phyloP scores from a whole-genome alignment of 1,284 basidiomycete species.

The Boletus semigastroideus region DNA sequence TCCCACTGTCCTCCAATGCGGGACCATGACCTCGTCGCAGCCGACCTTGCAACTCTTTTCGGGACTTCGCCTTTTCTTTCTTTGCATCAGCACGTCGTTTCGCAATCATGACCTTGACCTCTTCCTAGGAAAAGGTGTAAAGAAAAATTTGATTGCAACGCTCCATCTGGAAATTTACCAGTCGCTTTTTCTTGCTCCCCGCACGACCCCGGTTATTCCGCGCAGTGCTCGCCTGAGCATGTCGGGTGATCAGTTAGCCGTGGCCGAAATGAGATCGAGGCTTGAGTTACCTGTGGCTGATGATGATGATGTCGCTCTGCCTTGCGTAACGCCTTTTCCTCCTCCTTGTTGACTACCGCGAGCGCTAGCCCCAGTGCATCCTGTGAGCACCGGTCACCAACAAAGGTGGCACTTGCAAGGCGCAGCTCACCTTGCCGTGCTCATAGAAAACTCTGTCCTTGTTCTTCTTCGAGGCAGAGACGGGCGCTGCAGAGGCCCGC shows the following conservation, averaged over 20 bases:
- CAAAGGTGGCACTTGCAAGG: slow-evolving; percentile 10
- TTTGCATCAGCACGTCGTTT: slow-evolving; percentile 30
- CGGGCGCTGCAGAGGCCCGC: slow-evolving; percentile 22
- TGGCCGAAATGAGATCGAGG: slow-evolving; percentile 7
- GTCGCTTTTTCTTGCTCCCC: slow-evolving; percentile 19
- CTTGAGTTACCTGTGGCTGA: slow-evolving; percentile 33
- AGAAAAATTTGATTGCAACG: slow-evolving; percentile 11
- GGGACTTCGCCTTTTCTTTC: slow-evolving; percentile 31
- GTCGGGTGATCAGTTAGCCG: slow-evolving; percentile 18
- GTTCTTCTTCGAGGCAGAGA: slow-evolving; percentile 27
- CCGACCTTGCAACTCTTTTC: slow-evolving; percentile 19
- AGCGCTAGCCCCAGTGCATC: slow-evolving; percentile 44
- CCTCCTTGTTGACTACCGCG: slow-evolving; percentile 40
- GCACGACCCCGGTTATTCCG: slow-evolving; percentile 15
- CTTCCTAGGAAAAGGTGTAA: slow-evolving; percentile 26
- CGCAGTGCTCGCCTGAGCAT: slow-evolving; percentile 20
- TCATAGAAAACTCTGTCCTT: slow-evolving; percentile 31
- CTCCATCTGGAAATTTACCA: slow-evolving; percentile 33
- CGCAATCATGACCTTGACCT: slow-evolving; percentile 25
- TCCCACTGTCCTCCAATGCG: slow-evolving; percentile 6
- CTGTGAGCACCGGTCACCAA: slow-evolving; percentile 32
- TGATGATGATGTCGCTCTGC: slow-evolving; percentile 33
- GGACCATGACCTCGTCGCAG: slow-evolving; percentile 12
- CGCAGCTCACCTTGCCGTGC: slow-evolving; percentile 32
- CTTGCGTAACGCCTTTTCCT: slow-evolving; percentile 38